Evolutionary conservation across 805 yeast genomes (phyloP), one percentile per base, ranked within the genome.

Genomic region (Cyberlindnera lachancei): DNA sequence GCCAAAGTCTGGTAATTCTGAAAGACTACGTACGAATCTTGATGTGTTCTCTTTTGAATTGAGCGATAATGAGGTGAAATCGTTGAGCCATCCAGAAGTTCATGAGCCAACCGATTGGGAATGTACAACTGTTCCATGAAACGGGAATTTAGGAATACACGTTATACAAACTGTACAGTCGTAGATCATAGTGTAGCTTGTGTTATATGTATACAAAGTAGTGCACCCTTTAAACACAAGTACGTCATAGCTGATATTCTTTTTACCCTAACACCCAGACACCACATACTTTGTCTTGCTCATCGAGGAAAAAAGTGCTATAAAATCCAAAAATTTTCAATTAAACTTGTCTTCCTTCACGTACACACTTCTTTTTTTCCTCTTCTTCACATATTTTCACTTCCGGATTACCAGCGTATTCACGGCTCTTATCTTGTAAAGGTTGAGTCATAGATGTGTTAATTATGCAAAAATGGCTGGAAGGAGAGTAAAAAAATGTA

Each of bases 91-190:
- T 37, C 79, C 79, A 0, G 53, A 63, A 4, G 73, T 70, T 2
- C 75, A 79, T 42, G 84, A 77, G 38, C 84, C 85, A 9, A 76
- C 85, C 1, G 86, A 78, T 28, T 79, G 86, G 86, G 86, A 79
- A 27, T 41, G 45, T 18, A 37, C 42, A 15, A 27, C 29, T 25
- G 27, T 38, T 38, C 42, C 42, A 15, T 41, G 25, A 28, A 7
- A 16, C 9, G 17, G 13, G 15, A 10, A 4, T 24, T 13, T 24
- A 6, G n/a, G 13, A 8, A 4, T 9, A 15, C 29, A 5, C 13
- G 3, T 18, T 13, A 18, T 27, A 18, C 21, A 10, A 27, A 26
- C 12, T 6, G 22, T 19, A 11, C 22, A 8, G 11, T 19, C 22
- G 11, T 19, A 19, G 22, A n/a, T n/a, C n/a, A n/a, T n/a, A n/a